A percentile compares a stretch with the other conserved stretches of the same genome.
Conservation (phyloP, 257 asterid genomes). For the Solanum raphanifolium region DNA sequence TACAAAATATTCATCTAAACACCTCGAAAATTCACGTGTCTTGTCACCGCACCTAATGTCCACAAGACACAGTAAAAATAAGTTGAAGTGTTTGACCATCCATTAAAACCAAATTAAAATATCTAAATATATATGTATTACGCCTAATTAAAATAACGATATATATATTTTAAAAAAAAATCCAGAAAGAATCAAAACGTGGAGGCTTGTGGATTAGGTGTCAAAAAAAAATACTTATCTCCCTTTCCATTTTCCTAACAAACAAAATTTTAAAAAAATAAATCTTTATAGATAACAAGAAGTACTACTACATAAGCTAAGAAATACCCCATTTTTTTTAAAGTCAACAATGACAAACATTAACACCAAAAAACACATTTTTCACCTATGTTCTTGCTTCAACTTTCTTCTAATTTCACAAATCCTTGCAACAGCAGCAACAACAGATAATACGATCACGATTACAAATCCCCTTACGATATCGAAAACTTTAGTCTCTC, state of each 20-base stretch:
- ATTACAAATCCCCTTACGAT: slow-evolving; percentile 6
- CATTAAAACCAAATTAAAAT: neutral
- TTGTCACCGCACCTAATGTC: neutral
- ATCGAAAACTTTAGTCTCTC: slow-evolving; percentile 10
- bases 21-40: neutral
- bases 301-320: neutral
- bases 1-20: neutral
- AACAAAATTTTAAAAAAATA: neutral
- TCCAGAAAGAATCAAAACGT: neutral
- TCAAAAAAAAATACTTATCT: neutral
- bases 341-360: neutral
- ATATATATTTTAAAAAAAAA: too few species aligned
- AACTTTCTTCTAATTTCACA: neutral
- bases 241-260: neutral
- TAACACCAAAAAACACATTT: neutral
- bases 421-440: neutral
- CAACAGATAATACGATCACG: slow-evolving; percentile 12
- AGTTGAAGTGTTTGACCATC: neutral
- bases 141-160: too few species aligned
- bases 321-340: neutral
- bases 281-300: neutral
- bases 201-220: neutral
- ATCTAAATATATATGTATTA: neutral
- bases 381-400: neutral
- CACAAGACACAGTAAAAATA: neutral